Conservation (phyloP, 2,329 filamentous ascomycete genomes). For the Penicillium corylophilum region DNA sequence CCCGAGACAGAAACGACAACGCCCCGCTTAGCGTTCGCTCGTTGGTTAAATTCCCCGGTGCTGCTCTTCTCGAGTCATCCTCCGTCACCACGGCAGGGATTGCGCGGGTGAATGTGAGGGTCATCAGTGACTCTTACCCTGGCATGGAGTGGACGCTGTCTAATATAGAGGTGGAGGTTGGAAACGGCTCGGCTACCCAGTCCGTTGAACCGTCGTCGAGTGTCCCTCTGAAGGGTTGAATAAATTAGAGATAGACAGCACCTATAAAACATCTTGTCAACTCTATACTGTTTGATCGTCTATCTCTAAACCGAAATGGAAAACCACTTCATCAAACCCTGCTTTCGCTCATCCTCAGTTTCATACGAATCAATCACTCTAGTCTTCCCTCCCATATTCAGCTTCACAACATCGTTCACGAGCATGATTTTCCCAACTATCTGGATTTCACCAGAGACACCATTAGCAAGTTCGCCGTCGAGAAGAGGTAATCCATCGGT, state of each 20-base stretch:
- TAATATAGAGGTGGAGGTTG: constrained; percentile 52
- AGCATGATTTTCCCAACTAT: constrained; percentile 31
- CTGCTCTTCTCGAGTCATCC: constrained; percentile 14
- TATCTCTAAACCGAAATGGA: background rate
- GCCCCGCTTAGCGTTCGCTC: constrained; percentile 27
- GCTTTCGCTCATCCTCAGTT: constrained; percentile 45
- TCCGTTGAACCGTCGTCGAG: constrained; percentile 17
- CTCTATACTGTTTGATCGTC: too few relatives aligned
- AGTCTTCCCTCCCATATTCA: constrained; percentile 45
- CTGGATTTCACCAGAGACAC: constrained; percentile 20
- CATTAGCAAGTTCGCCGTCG: constrained; percentile 2
- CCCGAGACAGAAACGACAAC: constrained; percentile 16
- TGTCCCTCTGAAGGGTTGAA: constrained; percentile 11
- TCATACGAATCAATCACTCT: constrained; percentile 41
- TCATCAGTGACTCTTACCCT: constrained; percentile 85
- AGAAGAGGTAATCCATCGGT: constrained; percentile 4
- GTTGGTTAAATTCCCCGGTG: constrained; percentile 32
- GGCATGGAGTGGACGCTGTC: constrained; percentile 65
- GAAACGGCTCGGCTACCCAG: constrained; percentile 26
- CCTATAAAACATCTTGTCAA: background rate
- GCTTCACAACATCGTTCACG: constrained; percentile 35
- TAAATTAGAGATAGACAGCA: background rate
- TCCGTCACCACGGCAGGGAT: constrained; percentile 12
- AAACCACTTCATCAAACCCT: constrained; percentile 46
- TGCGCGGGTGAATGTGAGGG: constrained; percentile 63